Evolutionary conservation across 345 rosid species (phyloP).

Genomic region (Brassica nigra): DNA sequence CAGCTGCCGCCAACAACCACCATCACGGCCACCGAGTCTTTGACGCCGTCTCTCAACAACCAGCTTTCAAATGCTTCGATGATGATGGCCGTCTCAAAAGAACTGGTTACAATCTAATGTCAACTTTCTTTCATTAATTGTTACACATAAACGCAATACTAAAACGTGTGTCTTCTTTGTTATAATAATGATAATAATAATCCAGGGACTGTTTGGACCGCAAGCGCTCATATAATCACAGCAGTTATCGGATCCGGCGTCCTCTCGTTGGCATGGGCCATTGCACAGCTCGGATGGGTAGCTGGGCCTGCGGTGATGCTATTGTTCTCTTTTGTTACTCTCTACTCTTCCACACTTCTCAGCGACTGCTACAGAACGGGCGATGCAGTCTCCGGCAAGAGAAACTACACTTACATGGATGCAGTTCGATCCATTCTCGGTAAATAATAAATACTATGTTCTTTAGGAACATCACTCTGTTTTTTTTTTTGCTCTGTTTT

Average conservation of each 20-base stretch:
- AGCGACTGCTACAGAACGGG: conserved; percentile 69
- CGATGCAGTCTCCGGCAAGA: conserved; percentile 61
- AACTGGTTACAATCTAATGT: conserved; percentile 45
- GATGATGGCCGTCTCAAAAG: conserved; percentile 78
- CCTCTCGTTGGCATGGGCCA: conserved; percentile 81
- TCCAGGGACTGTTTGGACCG: conserved; percentile 77
- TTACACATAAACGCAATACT: neutral
- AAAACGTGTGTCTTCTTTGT: neutral
- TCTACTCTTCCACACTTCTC: conserved; percentile 71
- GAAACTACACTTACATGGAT: conserved; percentile 78
- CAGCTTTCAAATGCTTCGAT: conserved; percentile 57
- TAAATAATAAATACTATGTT: conserved; percentile 18
- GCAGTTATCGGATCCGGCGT: conserved; percentile 95
- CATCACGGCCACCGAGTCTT: conserved; percentile 45
- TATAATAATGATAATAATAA: neutral
- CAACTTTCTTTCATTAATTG: neutral
- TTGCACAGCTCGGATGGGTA: conserved; percentile 86
- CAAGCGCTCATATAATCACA: conserved; percentile 81
- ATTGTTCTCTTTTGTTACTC: conserved; percentile 68
- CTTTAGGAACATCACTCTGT: neutral
- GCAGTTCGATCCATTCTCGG: conserved; percentile 79
- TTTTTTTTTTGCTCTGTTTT: conserved; percentile 7
- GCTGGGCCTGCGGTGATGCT: conserved; percentile 84
- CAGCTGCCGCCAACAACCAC: conserved; percentile 46
- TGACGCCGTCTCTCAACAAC: conserved; percentile 39